phyloP scores from a whole-genome alignment of 2,329 filamentous ascomycete genomes.

The Penicillium sp. region DNA sequence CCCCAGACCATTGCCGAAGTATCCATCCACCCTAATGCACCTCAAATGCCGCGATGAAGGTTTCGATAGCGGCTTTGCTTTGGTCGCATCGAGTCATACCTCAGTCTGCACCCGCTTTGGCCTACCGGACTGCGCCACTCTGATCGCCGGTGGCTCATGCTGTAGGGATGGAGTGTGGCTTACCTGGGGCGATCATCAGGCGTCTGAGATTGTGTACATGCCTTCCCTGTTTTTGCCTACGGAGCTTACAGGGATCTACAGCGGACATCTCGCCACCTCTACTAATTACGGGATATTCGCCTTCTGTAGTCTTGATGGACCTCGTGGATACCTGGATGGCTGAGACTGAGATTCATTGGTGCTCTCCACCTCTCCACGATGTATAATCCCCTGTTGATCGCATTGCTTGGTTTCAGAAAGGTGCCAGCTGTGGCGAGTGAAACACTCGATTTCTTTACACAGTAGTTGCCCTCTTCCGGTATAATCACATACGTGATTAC shows the following conservation, averaged over 20 bases:
- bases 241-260: constrained; percentile 3
- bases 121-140: constrained; percentile 1
- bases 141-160: constrained; percentile 6
- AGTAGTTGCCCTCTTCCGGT: no score
- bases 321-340: not conserved
- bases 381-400: not conserved
- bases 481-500: not conserved
- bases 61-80: constrained; percentile 12
- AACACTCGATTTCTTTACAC: not conserved
- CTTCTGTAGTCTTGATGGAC: not conserved
- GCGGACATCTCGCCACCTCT: constrained; percentile 5
- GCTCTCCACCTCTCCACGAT: not conserved
- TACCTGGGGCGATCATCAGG: constrained; percentile 1
- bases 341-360: not conserved
- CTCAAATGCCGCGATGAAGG: constrained; percentile 5
- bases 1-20: not conserved
- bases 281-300: not conserved
- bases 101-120: constrained; percentile 6
- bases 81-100: constrained; percentile 20
- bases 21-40: not conserved
- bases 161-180: constrained; percentile 12
- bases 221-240: not conserved
- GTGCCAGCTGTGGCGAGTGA: not conserved
- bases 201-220: constrained; percentile 9
- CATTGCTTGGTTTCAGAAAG: not conserved